Evolutionary conservation across 768 basidiomycete genomes (phyloP), one percentile per base, ranked within the genome.

Genomic region (Rhizopogon rudus): DNA sequence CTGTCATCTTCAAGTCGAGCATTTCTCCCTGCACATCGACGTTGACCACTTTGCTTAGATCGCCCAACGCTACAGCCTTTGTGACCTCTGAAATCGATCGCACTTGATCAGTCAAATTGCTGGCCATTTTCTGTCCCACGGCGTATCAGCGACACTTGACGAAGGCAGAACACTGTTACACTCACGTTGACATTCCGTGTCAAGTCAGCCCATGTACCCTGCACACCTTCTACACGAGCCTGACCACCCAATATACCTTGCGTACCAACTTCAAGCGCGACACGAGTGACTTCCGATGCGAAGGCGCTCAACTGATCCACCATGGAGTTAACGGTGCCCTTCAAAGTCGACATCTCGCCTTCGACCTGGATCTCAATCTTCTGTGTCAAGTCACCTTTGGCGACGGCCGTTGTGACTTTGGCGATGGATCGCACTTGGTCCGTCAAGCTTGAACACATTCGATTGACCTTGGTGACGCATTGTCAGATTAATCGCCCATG

Each of bases 1-100:
- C 86, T 0, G 87, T 89, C 61, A 83, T 79, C 75, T 90, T 90
- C 66, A 90, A 71, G 62, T 89, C 88, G 14, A 93, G 80, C 83
- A 98, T 94, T 74, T 98, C 95, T 44, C 94, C 94, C 63, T 93
- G 88, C 13, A 94, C 94, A 62, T 95, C 91, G 54, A 96, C 93
- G 58, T 92, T 84, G 66, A 96, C 93, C 28, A 84, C 83, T 65
- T 90, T 86, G 61, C 78, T 81, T 45, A 97, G 71, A 68, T 96
- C 93, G 17, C 94, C 94, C 51, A 82, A 73, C 1, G 93, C 92
- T 46, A 88, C 86, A 40, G 82, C 87, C 65, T 81, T 86, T 42
- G 87, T 89, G 53, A 82, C 88, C 64, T 93, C 91, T 3, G 93
- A 93, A 63, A 96, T 97, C 37, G 90, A 91, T 35, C 94, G 85